Conservation (phyloP, 2,329 filamentous ascomycete genomes). For the Penicillium sp. region DNA sequence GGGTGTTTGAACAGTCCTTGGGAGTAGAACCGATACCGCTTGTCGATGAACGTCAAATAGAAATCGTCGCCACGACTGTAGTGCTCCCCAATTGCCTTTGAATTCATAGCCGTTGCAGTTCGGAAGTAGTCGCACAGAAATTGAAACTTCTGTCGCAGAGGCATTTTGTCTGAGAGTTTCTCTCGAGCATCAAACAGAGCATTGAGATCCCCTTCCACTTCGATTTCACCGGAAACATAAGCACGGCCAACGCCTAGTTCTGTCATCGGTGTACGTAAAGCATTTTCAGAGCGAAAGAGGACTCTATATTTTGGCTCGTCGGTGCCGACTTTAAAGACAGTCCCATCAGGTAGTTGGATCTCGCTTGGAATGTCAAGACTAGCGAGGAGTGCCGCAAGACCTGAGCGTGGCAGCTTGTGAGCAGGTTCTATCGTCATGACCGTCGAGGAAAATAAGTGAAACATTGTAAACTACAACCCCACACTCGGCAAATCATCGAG, state of each 20-base stretch:
- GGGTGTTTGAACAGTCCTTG: conserved; percentile 7
- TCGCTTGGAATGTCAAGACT: conserved; percentile 5
- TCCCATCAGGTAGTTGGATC: conserved; percentile 8
- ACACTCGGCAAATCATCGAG: not conserved
- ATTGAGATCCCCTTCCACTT: conserved; percentile 9
- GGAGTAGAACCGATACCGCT: conserved; percentile 9
- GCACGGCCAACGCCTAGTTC: conserved; percentile 10
- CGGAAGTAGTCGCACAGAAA: conserved; percentile 14
- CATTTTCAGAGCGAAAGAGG: conserved; percentile 5
- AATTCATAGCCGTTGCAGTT: conserved; percentile 11
- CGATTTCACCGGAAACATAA: conserved; percentile 10
- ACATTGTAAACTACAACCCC: not conserved
- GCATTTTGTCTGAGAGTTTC: conserved; percentile 10
- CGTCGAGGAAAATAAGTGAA: not conserved
- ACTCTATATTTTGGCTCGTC: conserved; percentile 9
- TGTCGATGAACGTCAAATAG: conserved; percentile 12
- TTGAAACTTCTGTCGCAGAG: conserved; percentile 18
- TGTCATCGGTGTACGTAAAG: conserved; percentile 13
- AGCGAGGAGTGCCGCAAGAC: conserved; percentile 6
- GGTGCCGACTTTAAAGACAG: not conserved
- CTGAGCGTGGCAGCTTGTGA: conserved; percentile 5
- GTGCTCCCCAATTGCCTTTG: conserved; percentile 8
- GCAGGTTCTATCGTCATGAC: not conserved
- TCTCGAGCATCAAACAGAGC: conserved; percentile 7
- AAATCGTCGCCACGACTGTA: conserved; percentile 9